Evolutionary conservation across 1,284 basidiomycete species (phyloP).

Genomic region (Moesziomyces antarcticus): DNA sequence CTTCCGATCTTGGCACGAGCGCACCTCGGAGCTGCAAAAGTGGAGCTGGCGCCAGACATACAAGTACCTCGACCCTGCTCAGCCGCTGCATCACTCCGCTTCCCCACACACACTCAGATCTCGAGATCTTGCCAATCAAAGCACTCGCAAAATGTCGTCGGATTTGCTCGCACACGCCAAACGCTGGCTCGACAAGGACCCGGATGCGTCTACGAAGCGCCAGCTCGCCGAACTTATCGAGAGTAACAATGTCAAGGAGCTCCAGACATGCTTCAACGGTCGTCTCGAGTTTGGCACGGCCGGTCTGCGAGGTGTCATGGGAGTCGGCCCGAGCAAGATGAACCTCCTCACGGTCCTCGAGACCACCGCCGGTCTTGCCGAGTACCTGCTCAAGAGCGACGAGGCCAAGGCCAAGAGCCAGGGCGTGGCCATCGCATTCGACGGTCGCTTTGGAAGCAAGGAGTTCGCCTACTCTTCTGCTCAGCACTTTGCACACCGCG

Average conservation of each 20-base stretch:
- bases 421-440: constrained; percentile 63
- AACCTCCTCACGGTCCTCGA: constrained; percentile 59
- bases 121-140: neutral
- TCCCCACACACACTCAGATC: neutral
- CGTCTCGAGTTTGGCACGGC: constrained; percentile 60
- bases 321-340: constrained; percentile 57
- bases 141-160: constrained; percentile 12
- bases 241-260: constrained; percentile 33
- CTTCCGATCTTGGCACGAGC: constrained; percentile 10
- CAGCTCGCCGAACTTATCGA: constrained; percentile 46
- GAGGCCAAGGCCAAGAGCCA: constrained; percentile 22
- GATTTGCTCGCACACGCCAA: constrained; percentile 41
- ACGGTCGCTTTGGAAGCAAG: constrained; percentile 56
- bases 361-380: constrained; percentile 54
- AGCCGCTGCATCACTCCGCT: constrained; percentile 1
- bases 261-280: constrained; percentile 51
- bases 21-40: constrained; percentile 3
- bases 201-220: constrained; percentile 38
- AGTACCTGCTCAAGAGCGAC: constrained; percentile 46
- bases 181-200: constrained; percentile 56
- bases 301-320: constrained; percentile 58
- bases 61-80: constrained; percentile 3
- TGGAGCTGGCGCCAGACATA: constrained; percentile 6
- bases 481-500: constrained; percentile 48
- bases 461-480: constrained; percentile 55